phyloP scores from a whole-genome alignment of 306 rosid species.

The Nissolia schottii region DNA sequence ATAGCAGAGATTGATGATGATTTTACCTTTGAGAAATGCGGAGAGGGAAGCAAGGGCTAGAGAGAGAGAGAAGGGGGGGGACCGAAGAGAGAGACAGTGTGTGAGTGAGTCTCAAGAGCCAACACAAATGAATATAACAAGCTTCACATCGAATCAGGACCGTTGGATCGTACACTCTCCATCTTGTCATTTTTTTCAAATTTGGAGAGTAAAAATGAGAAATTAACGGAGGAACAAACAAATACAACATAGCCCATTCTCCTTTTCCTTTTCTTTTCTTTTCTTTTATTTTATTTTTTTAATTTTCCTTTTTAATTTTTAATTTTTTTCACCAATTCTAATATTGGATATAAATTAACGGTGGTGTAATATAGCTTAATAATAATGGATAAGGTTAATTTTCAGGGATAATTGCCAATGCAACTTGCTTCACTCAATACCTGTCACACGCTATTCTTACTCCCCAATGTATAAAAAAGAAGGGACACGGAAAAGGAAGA shows the following conservation, averaged over 20 bases:
- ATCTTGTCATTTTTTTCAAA: background rate
- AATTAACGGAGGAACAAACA: slow-evolving; percentile 23
- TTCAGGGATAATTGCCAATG: background rate
- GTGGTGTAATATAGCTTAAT: background rate
- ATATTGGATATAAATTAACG: background rate
- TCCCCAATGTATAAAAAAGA: background rate
- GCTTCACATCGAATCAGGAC: background rate
- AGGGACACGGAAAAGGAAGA: background rate
- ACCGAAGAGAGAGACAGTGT: background rate
- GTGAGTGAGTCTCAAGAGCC: background rate
- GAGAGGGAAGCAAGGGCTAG: background rate
- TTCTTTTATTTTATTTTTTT: background rate
- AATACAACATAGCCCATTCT: background rate
- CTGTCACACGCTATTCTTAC: background rate
- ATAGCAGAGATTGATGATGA: background rate
- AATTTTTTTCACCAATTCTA: background rate
- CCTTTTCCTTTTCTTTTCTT: background rate
- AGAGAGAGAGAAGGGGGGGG: background rate
- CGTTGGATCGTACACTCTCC: slow-evolving; percentile 17
- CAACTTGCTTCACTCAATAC: background rate
- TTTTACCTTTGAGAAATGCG: background rate
- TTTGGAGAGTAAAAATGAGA: slow-evolving; percentile 3
- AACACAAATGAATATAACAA: slow-evolving; percentile 31
- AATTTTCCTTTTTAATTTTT: too few species aligned
- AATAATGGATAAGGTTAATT: slow-evolving; percentile 7